Percentiles rank a stretch among this genome's conserved stretches.
Conservation (phyloP, 441 rosid species). For the Omphalea diandra region DNA sequence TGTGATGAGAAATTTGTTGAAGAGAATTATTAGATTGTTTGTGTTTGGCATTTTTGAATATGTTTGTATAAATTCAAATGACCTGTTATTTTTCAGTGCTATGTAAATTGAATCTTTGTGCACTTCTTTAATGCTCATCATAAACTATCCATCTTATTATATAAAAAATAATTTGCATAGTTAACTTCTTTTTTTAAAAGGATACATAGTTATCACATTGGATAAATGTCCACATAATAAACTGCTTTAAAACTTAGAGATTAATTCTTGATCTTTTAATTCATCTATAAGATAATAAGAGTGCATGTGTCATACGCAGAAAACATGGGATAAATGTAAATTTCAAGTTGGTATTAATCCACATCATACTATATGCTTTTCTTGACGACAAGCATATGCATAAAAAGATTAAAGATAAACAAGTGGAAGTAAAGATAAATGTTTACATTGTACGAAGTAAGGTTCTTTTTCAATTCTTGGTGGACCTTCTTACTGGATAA, state of each 20-base stretch:
- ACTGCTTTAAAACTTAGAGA: background rate
- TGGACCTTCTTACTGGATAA: background rate
- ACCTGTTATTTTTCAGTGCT: no score
- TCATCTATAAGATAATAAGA: background rate
- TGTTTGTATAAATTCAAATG: background rate
- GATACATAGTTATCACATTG: no score
- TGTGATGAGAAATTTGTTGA: background rate
- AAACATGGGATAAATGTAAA: slow-evolving; percentile 4
- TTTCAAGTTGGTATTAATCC: background rate
- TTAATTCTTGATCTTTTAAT: background rate
- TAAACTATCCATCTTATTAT: no score
- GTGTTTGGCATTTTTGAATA: background rate
- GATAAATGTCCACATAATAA: background rate
- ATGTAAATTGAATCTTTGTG: no score
- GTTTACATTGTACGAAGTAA: slow-evolving; percentile 8
- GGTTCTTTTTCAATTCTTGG: slow-evolving; percentile 1
- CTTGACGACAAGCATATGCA: slow-evolving; percentile 8
- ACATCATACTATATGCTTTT: background rate
- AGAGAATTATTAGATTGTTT: background rate
- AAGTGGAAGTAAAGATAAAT: background rate
- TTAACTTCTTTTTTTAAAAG: no score
- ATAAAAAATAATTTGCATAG: no score
- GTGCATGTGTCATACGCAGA: background rate
- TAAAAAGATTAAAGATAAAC: background rate
- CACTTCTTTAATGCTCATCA: background rate